phyloP scores from a whole-genome alignment of 2,329 filamentous ascomycete genomes.

The Diaporthe citriasiana region DNA sequence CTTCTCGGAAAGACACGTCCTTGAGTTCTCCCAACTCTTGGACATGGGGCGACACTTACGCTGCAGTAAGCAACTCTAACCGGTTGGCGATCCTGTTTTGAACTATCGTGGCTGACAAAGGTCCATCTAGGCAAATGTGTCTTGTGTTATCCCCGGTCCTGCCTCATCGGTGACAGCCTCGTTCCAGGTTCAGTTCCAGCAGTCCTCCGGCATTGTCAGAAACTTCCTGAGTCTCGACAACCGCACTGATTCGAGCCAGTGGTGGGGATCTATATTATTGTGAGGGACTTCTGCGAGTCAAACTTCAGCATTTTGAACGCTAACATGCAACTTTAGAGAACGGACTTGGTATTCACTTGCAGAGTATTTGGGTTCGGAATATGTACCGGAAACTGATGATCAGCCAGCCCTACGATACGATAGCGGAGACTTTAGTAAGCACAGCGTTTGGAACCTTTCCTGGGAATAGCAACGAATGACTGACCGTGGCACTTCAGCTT shows the following conservation, averaged over 20 bases:
- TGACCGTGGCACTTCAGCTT: not conserved
- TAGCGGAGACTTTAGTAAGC: slow-evolving; percentile 6
- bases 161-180: not conserved
- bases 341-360: slow-evolving; percentile 4
- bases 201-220: not conserved
- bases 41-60: not conserved
- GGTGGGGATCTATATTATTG: not conserved
- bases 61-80: not conserved
- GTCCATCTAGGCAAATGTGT: not conserved
- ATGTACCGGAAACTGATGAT: not conserved
- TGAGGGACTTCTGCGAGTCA: not conserved
- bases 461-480: not conserved
- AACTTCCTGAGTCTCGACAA: slow-evolving; percentile 11
- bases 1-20: not conserved
- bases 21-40: not conserved
- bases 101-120: not conserved
- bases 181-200: not conserved
- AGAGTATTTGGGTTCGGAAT: not conserved
- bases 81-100: too few relatives aligned
- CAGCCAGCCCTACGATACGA: not conserved
- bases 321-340: not conserved
- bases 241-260: slow-evolving; percentile 11
- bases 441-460: accelerated
- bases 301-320: too few relatives aligned
- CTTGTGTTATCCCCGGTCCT: slow-evolving; percentile 1